Evolutionary conservation across 2,329 filamentous ascomycete species (phyloP), one percentile per base, ranked within the genome.

Genomic region (Juglanconis sp.): DNA sequence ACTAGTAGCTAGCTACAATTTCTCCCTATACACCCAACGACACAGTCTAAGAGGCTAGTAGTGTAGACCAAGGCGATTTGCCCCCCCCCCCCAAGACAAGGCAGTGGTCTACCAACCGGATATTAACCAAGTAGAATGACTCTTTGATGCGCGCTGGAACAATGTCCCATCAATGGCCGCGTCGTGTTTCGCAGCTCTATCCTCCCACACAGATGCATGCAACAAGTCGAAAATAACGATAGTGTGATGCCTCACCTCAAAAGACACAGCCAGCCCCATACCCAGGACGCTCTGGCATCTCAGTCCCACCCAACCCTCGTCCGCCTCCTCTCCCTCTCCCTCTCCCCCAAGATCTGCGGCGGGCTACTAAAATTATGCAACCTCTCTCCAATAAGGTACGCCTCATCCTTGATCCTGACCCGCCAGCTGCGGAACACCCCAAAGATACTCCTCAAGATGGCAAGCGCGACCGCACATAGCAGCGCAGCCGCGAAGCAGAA

Each of bases 301-400:
- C 47, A 63, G 6, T 63, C 61, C 42, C 56, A 63, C 3, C 61
- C 61, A n/a, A 63, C 61, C 56, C 60, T 50, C n/a, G 60, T 60
- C 9, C 55, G 60, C 46, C 54, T 47, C 10, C 57, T 52, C 51
- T 63, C 61, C 36, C 51, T 61, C 49, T 63, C 58, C 17, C 54
- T 32, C 24, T 63, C 61, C 10, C 50, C 55, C 44, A 57, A 46
- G 87, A 3, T 47, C 30, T 63, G 61, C 44, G 55, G 61, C 17
- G 54, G 50, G 40, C 56, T 50, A 24, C 92, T 91, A 75, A 97
- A 96, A 73, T 99, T 99, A 76, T 99, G 96, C 69, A 99, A 76
- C 62, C 93, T 80, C 77, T 99, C 94, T 2, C 95, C 95, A 70
- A 98, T 95, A 49, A 99, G 79, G 72, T 99, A 99, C 0, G 96